A percentile compares a stretch with the other conserved stretches of the same genome.
Evolutionary conservation across 495 filamentous ascomycete genomes (phyloP).

Genomic region (Xylaria castorea): DNA sequence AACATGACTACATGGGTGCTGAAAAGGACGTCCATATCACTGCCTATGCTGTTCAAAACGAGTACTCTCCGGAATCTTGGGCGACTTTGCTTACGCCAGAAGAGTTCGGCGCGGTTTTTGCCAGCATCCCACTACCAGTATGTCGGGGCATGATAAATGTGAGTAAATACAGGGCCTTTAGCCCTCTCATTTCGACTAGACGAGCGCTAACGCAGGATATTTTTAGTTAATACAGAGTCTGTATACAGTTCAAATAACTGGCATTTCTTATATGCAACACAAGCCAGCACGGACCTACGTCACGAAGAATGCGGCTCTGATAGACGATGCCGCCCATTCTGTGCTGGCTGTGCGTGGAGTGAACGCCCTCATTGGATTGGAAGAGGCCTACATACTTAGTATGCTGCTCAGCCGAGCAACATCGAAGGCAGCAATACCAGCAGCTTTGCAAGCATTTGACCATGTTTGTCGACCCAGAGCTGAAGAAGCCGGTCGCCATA

Average conservation of each 20-base stretch:
- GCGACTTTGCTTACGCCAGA: slow-evolving; percentile 40
- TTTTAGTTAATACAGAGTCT: slow-evolving; percentile 36
- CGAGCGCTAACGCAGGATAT: background rate
- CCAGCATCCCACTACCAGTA: slow-evolving; percentile 29
- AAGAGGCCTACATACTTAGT: slow-evolving; percentile 37
- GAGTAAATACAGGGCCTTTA: slow-evolving; percentile 5
- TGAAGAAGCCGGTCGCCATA: slow-evolving; percentile 29
- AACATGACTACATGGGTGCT: slow-evolving; percentile 32
- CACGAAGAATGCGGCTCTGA: slow-evolving; percentile 32
- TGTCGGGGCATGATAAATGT: slow-evolving; percentile 38
- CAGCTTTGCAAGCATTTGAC: slow-evolving; percentile 38
- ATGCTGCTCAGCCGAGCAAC: slow-evolving; percentile 33
- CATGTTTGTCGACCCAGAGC: slow-evolving; percentile 38
- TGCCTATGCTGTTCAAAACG: slow-evolving; percentile 27
- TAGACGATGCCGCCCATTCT: slow-evolving; percentile 39
- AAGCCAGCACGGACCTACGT: slow-evolving; percentile 37
- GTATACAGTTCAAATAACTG: slow-evolving; percentile 41
- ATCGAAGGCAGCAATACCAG: slow-evolving; percentile 34
- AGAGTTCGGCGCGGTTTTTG: slow-evolving; percentile 38
- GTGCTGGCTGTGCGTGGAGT: slow-evolving; percentile 35
- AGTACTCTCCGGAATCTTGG: slow-evolving; percentile 27
- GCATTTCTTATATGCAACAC: slow-evolving; percentile 34
- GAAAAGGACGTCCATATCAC: slow-evolving; percentile 36
- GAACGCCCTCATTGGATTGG: slow-evolving; percentile 29
- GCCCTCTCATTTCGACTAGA: background rate